Conservation (phyloP, 2,329 filamentous ascomycete genomes). For the Catunica adiposa region DNA sequence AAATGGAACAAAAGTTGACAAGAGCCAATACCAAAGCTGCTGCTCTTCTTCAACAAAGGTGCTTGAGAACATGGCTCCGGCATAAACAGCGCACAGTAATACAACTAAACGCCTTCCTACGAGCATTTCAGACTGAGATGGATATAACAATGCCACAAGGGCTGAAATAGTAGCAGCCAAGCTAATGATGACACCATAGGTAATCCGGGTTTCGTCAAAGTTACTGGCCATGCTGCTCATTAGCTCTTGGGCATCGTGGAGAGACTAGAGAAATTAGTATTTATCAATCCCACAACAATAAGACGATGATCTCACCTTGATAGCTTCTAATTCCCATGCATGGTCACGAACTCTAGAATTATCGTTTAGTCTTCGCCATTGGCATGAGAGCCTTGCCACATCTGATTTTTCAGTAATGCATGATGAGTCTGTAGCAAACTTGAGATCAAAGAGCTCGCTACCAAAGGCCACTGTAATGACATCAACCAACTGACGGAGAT, state of each 20-base stretch:
- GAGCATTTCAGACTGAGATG: not conserved
- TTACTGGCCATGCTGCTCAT: conserved; percentile 88
- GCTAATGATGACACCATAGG: conserved; percentile 21
- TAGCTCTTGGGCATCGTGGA: conserved; percentile 53
- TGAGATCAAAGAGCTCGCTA: conserved; percentile 20
- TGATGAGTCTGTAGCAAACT: conserved; percentile 3
- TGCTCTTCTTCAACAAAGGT: conserved; percentile 98
- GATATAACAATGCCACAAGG: conserved; percentile 25
- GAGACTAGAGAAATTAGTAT: conserved; percentile 31
- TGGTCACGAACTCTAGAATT: not conserved
- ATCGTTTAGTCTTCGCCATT: conserved; percentile 34
- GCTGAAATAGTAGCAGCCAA: conserved; percentile 8
- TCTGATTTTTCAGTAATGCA: conserved; percentile 16
- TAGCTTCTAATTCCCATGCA: not conserved
- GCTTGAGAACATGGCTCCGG: conserved; percentile 89
- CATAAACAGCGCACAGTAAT: conserved; percentile 34
- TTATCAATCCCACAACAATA: not conserved
- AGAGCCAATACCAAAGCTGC: conserved; percentile 93
- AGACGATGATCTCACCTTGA: not conserved
- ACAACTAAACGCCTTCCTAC: not conserved
- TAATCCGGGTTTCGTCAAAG: conserved; percentile 47
- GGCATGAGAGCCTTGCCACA: conserved; percentile 47
- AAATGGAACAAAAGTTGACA: conserved; percentile 1
- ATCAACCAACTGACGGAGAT: conserved; percentile 63
- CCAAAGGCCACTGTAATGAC: conserved; percentile 62